A percentile compares a stretch with the other conserved stretches of the same genome.
phyloP scores from a whole-genome alignment of 768 basidiomycete genomes.

The Pleurotus pulmonarius region DNA sequence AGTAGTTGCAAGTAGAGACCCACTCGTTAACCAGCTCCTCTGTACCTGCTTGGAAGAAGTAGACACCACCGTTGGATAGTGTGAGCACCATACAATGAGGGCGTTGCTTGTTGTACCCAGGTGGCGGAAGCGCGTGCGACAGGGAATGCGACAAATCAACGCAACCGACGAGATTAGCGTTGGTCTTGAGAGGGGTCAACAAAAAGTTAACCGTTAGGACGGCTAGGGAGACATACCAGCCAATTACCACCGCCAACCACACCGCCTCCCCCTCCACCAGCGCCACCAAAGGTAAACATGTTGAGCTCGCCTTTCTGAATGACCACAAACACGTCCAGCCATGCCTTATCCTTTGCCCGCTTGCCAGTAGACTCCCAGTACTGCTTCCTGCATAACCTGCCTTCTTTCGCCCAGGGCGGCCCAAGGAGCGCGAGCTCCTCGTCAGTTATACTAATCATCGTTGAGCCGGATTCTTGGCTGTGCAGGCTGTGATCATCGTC shows the following conservation, averaged over 20 bases:
- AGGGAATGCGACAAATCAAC: constrained; percentile 85
- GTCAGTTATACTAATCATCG: constrained; percentile 84
- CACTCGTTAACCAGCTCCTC: constrained; percentile 99
- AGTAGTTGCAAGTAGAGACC: constrained; percentile 99
- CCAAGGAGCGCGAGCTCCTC: constrained; percentile 95
- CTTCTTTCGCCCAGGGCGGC: constrained; percentile 99
- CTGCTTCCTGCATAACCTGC: constrained; percentile 90
- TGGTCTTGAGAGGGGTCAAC: constrained; percentile 49
- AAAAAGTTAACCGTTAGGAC: too few relatives aligned
- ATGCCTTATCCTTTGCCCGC: constrained; percentile 82
- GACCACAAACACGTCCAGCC: constrained; percentile 95
- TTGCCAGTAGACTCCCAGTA: constrained; percentile 88
- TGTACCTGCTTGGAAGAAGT: constrained; percentile 98
- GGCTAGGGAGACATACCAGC: constrained; percentile 63
- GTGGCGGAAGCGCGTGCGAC: constrained; percentile 82
- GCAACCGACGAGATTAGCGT: constrained; percentile 80
- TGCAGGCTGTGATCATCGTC: constrained; percentile 73
- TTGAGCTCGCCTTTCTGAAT: constrained; percentile 91
- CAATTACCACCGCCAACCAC: constrained; percentile 96
- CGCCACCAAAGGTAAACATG: constrained; percentile 93
- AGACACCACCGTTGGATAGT: constrained; percentile 84
- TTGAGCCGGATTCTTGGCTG: constrained; percentile 63
- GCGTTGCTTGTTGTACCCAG: constrained; percentile 87
- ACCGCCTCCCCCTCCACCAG: constrained; percentile 53
- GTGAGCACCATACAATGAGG: constrained; percentile 96